Evolutionary conservation across 108 stramenopile species (phyloP), one percentile per base, ranked within the genome.

Genomic region (Schizochytrium sp.): DNA sequence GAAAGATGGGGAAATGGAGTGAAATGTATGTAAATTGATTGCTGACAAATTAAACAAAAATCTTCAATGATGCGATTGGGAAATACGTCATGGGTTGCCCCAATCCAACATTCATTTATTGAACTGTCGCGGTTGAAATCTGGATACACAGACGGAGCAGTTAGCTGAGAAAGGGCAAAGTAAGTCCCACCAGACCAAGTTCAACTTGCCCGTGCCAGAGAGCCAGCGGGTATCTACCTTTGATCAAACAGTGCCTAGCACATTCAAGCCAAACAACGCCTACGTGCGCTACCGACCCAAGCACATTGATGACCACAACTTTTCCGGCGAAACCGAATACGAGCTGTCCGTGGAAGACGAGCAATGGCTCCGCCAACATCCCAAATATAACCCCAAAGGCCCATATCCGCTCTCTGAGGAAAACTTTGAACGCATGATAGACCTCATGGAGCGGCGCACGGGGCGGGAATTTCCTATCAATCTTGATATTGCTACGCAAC

Each of bases 321-420:
- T 83, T 40, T 40, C 15, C 45, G 76, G 76, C 5, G 28, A 17
- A n/a, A 40, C 40, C 0, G 76, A 83, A 53, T 83, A 83, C 76
- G 50, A 83, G 76, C 76, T 83, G 38, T 49, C 76, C 17, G 12
- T 55, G 38, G 76, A 83, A 50, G 76, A 83, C 53, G 76, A 83
- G 53, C 50, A 83, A 40, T 83, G 76, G 76, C 40, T 83, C n/a
- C 47, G 53, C 17, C 38, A 17, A 4, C 76, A 83, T 40, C 76
- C 76, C 5, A 49, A 55, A n/a, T 83, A 19, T 38, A 55, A 55
- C 28, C 76, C 76, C 28, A 40, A 42, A 7, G 76, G 76, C 7
- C 47, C 47, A n/a, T 49, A 38, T 10, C 76, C 76, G 47, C 47
- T 83, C 47, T 83, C 76, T 10, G 76, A 83, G 47, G 76, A 83